These are phyloP conservation scores for Claviceps sp. DNA, from an alignment of 2,329 filamentous ascomycete species.

Conservation along the genomic window DNA sequence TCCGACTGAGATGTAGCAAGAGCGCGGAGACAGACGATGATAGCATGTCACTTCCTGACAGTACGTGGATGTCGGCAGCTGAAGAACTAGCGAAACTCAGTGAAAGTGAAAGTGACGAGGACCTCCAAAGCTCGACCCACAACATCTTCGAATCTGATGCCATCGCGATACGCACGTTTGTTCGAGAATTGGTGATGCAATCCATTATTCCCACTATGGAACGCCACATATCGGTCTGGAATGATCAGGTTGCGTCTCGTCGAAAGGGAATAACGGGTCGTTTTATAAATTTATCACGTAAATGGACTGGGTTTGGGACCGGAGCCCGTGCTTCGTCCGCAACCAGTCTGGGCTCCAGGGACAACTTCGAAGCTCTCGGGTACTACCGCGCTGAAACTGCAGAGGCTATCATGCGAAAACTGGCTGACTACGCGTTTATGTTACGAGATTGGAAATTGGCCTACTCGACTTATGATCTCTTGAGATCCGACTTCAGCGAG, in stretches of 20 bases:
- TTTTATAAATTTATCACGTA: slow-evolving; percentile 88
- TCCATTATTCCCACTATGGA: slow-evolving; percentile 96
- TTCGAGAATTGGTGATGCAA: slow-evolving; percentile 89
- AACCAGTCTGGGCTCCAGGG: slow-evolving; percentile 33
- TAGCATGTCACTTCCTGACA: slow-evolving; percentile 64
- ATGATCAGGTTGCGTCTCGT: slow-evolving; percentile 88
- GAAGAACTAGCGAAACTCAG: slow-evolving; percentile 71
- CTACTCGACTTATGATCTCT: slow-evolving; percentile 78
- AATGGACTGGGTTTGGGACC: slow-evolving; percentile 72
- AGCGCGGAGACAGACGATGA: slow-evolving; percentile 87
- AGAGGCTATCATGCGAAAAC: slow-evolving; percentile 82
- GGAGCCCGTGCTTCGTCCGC: slow-evolving; percentile 47
- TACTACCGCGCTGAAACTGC: slow-evolving; percentile 75
- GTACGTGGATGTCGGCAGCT: slow-evolving; percentile 77
- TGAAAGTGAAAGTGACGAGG: slow-evolving; percentile 50
- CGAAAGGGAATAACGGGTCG: slow-evolving; percentile 78
- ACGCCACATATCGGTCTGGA: slow-evolving; percentile 80
- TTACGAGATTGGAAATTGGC: slow-evolving; percentile 90
- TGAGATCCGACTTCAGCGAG: slow-evolving; percentile 79
- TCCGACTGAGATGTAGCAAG: slow-evolving; percentile 71
- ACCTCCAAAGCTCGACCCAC: slow-evolving; percentile 56
- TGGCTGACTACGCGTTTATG: slow-evolving; percentile 96
- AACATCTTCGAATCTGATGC: slow-evolving; percentile 90
- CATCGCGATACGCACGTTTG: slow-evolving; percentile 73
- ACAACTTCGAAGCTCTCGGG: slow-evolving; percentile 68